These are phyloP conservation scores for Diospyros kaki DNA, from an alignment of 148 eudicot species.

Conservation along the genomic window DNA sequence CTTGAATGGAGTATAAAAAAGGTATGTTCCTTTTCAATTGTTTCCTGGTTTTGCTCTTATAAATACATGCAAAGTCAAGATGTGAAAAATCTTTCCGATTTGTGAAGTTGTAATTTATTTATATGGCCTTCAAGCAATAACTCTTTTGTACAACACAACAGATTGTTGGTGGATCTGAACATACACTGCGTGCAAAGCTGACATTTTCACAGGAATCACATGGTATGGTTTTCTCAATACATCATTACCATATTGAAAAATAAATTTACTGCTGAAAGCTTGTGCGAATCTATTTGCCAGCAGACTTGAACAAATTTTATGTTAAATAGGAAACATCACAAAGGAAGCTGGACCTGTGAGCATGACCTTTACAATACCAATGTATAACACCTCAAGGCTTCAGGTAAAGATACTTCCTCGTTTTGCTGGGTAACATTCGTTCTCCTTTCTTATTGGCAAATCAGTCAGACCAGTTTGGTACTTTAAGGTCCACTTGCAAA, in stretches of 20 bases:
- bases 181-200: slow-evolving; percentile 83
- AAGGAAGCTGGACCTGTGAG: slow-evolving; percentile 99
- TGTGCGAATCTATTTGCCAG: too few relatives aligned
- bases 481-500: background rate
- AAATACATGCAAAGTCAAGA: slow-evolving; percentile 1
- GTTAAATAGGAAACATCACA: slow-evolving; percentile 65
- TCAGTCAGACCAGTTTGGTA: background rate
- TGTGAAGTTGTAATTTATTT: slow-evolving; percentile 1
- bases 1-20: slow-evolving; percentile 86
- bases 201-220: slow-evolving; percentile 88
- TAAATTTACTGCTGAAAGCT: background rate
- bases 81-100: background rate
- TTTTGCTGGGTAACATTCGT: background rate
- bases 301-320: background rate
- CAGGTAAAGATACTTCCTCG: slow-evolving; percentile 46
- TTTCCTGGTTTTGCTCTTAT: background rate
- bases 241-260: background rate
- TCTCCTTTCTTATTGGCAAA: background rate
- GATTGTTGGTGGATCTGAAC: slow-evolving; percentile 95
- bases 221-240: slow-evolving; percentile 36
- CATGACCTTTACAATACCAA: slow-evolving; percentile 95
- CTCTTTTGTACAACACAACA: slow-evolving; percentile 31
- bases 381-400: slow-evolving; percentile 91
- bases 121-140: background rate
- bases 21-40: slow-evolving; percentile 34